These are phyloP conservation scores for Trichoderma oligosporum DNA, from an alignment of 2,329 filamentous ascomycete species.

Conservation along the genomic window DNA sequence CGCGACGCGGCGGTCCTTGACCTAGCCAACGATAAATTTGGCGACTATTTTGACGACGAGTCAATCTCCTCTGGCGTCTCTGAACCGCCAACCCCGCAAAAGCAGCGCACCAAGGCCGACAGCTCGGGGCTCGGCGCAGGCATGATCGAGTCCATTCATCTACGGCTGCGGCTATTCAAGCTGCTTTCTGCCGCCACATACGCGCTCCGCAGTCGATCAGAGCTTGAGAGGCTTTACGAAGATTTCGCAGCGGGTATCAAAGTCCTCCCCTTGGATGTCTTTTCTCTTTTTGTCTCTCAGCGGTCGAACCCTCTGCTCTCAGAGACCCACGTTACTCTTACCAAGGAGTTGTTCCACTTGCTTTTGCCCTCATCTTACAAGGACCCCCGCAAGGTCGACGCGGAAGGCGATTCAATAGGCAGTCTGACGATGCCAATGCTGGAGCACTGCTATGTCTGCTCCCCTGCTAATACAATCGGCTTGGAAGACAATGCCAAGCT, in stretches of 20 bases:
- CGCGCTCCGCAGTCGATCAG: slow-evolving; percentile 43
- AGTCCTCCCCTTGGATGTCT: slow-evolving; percentile 55
- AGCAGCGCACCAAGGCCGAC: slow-evolving; percentile 29
- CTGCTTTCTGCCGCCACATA: slow-evolving; percentile 48
- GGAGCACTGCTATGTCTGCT: slow-evolving; percentile 60
- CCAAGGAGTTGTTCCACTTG: slow-evolving; percentile 44
- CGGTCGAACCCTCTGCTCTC: slow-evolving; percentile 34
- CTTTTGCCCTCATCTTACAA: slow-evolving; percentile 42
- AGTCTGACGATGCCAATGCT: slow-evolving; percentile 45
- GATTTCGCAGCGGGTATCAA: slow-evolving; percentile 55
- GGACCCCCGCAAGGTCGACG: slow-evolving; percentile 40
- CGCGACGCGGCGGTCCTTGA: slow-evolving; percentile 47
- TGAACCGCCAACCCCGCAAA: slow-evolving; percentile 45
- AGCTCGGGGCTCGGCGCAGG: slow-evolving; percentile 27
- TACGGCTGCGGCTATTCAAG: slow-evolving; percentile 61
- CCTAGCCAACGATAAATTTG: slow-evolving; percentile 57
- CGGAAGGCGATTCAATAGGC: slow-evolving; percentile 35
- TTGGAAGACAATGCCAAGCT: slow-evolving; percentile 69
- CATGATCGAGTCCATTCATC: slow-evolving; percentile 51
- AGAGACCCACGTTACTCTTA: slow-evolving; percentile 42
- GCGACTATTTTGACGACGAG: slow-evolving; percentile 58
- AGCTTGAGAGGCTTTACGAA: slow-evolving; percentile 55
- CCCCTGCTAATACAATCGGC: slow-evolving; percentile 57
- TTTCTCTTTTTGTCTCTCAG: slow-evolving; percentile 50
- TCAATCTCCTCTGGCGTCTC: slow-evolving; percentile 46